Conservation (phyloP, 192 early-diverging fungal genomes). For the Entomortierella parvispora region DNA sequence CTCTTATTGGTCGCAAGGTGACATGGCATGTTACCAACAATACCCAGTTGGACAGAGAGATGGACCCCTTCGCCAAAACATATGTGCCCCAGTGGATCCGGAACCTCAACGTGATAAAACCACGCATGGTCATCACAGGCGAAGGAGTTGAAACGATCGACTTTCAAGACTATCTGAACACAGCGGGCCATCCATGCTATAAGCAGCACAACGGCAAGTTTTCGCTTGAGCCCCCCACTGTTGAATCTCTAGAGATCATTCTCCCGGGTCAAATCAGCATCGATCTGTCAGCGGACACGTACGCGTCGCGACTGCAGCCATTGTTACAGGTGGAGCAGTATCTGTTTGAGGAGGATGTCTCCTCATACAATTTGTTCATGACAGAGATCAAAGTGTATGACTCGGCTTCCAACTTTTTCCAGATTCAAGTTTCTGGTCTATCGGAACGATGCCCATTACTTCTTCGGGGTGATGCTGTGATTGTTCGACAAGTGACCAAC, state of each 20-base stretch:
- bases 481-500: slow-evolving; percentile 33
- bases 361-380: slow-evolving; percentile 40
- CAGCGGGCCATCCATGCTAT: slow-evolving; percentile 37
- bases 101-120: slow-evolving; percentile 29
- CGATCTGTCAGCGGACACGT: slow-evolving; percentile 41
- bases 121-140: slow-evolving; percentile 39
- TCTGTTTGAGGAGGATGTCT: slow-evolving; percentile 36
- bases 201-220: slow-evolving; percentile 49
- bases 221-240: slow-evolving; percentile 31
- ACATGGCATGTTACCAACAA: slow-evolving; percentile 51
- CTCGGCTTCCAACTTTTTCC: slow-evolving; percentile 27
- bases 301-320: slow-evolving; percentile 33
- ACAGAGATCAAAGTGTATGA: slow-evolving; percentile 37
- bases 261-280: slow-evolving; percentile 43
- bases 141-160: slow-evolving; percentile 41
- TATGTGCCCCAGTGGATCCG: slow-evolving; percentile 31
- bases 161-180: slow-evolving; percentile 34
- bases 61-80: slow-evolving; percentile 44
- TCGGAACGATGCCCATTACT: slow-evolving; percentile 42
- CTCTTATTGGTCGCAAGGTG: slow-evolving; percentile 38
- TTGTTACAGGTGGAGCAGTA: slow-evolving; percentile 46
- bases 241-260: slow-evolving; percentile 37
- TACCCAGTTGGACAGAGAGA: slow-evolving; percentile 40
- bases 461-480: slow-evolving; percentile 42
- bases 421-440: slow-evolving; percentile 47